Percentiles rank a stretch among this genome's conserved stretches.
Conservation (phyloP, 495 filamentous ascomycete genomes). For the Chaetomium fimeti region DNA sequence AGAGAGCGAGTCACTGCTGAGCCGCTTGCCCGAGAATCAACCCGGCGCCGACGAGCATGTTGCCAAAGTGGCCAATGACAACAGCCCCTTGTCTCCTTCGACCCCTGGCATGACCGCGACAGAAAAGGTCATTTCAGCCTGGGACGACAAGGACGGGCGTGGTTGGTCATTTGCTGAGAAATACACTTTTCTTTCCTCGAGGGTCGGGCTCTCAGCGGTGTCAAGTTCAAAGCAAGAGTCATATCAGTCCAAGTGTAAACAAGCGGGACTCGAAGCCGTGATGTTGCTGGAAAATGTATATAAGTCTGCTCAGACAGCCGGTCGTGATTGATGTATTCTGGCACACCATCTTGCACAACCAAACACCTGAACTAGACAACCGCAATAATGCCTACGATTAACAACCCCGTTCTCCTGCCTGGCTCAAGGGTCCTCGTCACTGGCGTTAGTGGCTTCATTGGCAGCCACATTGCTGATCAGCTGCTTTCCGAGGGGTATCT, state of each 20-base stretch:
- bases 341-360: neutral
- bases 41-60: neutral
- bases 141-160: neutral
- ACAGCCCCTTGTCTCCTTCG: no score
- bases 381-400: neutral
- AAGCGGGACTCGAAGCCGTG: neutral
- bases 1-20: neutral
- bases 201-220: neutral
- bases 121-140: neutral
- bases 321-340: no score
- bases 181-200: neutral
- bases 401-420: neutral
- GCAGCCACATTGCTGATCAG: slow-evolving; percentile 48
- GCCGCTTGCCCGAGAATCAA: neutral
- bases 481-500: slow-evolving; percentile 49
- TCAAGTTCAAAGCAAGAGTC: neutral
- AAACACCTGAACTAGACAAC: neutral
- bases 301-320: neutral
- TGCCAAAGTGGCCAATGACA: neutral
- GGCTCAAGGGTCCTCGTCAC: slow-evolving; percentile 45
- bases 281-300: neutral
- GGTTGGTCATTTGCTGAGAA: neutral
- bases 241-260: neutral
- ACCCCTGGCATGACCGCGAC: neutral
- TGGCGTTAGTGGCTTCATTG: slow-evolving; percentile 55